Base-by-base conservation (phyloP, 129 eudicot species). In the Artemisia argyi region DNA sequence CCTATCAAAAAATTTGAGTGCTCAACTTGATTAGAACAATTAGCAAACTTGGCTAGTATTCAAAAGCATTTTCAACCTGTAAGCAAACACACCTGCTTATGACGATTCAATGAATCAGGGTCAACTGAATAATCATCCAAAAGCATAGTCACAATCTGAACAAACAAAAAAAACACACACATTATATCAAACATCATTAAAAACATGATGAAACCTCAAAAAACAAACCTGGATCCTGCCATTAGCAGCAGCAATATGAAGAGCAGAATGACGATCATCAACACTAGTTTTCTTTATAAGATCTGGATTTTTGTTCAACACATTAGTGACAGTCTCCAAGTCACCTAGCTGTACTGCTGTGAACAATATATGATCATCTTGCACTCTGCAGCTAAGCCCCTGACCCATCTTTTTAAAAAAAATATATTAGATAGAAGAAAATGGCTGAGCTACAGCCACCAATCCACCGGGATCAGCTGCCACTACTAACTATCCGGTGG, bases 171-270 rank as follows among this genome's bases (percentile, higher is more conserved):
- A 17, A 7, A 7, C 46, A 57, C 22, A 56, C 18, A 56, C 12
- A 56, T 5, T 15, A 56, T n/a, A 6, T 35, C 44, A 35, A 35
- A 35, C 46, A 39, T 39, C 46, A 39, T 39, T 8, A 39, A 39
- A 39, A 39, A 39, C 46, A 39, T 39, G 8, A 6, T 35, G 10
- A 20, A 20, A 20, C 46, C 46, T 39, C 1, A 39, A 39, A 39
- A 39, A 18, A 61, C 81, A 56, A 80, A 90, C 97, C 94, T 90
- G 79, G 91, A 85, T 79, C 83, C 68, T 91, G 58, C 93, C 94
- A 83, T 85, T 87, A 46, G 97, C 91, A 77, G 97, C 94, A 28
- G 97, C 97, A 54, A 90, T 79, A 39, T 90, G 97, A 66, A 90
- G 87, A 3, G 84, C 85, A 58, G 97, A 83, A 77, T 82, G 83